phyloP scores from a whole-genome alignment of 2,329 filamentous ascomycete species.

The Aspergillus aculeatinus region DNA sequence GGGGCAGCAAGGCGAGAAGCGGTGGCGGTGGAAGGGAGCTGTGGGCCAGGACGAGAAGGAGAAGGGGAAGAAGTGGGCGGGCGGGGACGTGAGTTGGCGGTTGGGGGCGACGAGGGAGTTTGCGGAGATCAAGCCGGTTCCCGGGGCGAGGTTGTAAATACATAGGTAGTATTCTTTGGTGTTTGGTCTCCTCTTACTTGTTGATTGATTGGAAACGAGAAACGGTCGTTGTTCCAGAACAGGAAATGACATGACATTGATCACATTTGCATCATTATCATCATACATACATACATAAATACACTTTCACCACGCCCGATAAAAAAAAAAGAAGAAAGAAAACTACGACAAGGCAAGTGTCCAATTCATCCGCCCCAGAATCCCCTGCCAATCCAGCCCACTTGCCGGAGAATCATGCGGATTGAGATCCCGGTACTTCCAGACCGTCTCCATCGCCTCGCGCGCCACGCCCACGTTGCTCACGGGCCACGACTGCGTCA shows the following conservation, averaged over 20 bases:
- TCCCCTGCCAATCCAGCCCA: slow-evolving; percentile 3
- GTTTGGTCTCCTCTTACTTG: too few species aligned
- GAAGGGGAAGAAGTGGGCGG: slow-evolving; percentile 37
- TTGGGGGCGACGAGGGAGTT: slow-evolving; percentile 40
- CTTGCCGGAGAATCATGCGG: not conserved
- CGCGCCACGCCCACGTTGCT: not conserved
- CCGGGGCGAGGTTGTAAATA: slow-evolving; percentile 22
- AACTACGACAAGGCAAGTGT: slow-evolving; percentile 3
- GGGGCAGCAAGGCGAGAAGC: slow-evolving; percentile 40
- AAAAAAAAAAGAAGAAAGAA: not conserved
- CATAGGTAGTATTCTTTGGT: not conserved
- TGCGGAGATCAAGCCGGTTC: slow-evolving; percentile 18
- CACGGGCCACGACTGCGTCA: slow-evolving; percentile 1
- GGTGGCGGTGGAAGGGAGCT: slow-evolving; percentile 55
- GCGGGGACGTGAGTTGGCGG: slow-evolving; percentile 51
- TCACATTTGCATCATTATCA: not conserved
- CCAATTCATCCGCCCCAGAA: slow-evolving; percentile 1
- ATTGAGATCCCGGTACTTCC: slow-evolving; percentile 1
- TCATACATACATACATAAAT: not conserved
- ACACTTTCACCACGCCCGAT: too few species aligned
- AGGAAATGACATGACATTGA: too few species aligned
- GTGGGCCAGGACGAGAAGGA: slow-evolving; percentile 17
- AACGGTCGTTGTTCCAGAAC: too few species aligned
- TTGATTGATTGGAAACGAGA: too few species aligned
- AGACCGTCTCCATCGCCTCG: not conserved